These are phyloP conservation scores for Platanthera guangdongensis DNA, from an alignment of 106 monocot species.

Conservation along the genomic window DNA sequence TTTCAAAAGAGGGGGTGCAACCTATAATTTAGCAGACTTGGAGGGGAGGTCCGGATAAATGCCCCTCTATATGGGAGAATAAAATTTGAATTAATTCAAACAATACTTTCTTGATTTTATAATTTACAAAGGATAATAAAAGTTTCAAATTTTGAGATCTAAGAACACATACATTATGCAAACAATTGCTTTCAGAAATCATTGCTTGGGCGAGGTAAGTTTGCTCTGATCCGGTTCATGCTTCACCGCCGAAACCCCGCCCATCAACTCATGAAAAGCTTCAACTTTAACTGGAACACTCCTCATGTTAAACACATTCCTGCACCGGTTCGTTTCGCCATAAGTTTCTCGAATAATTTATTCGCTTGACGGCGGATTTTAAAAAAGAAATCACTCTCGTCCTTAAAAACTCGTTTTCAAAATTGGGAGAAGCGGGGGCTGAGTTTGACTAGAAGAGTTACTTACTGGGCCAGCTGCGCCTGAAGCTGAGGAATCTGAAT, in stretches of 20 bases:
- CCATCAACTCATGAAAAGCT: conserved; percentile 63
- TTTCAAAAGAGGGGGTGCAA: too few relatives aligned
- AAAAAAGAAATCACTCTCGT: neutral
- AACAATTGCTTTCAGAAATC: neutral
- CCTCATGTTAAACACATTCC: conserved; percentile 56
- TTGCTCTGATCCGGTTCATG: conserved; percentile 65
- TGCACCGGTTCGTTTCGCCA: conserved; percentile 13
- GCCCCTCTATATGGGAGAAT: too few relatives aligned
- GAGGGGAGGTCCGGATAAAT: too few relatives aligned
- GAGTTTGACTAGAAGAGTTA: neutral
- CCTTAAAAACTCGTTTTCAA: neutral
- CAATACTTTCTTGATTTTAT: too few relatives aligned
- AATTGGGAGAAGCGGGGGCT: too few relatives aligned
- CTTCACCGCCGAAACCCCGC: conserved; percentile 53
- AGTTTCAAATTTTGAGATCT: too few relatives aligned
- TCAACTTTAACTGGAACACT: conserved; percentile 75
- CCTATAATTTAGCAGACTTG: too few relatives aligned
- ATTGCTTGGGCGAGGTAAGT: conserved; percentile 40
- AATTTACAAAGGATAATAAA: too few relatives aligned
- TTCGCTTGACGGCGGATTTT: neutral
- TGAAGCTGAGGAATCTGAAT: conserved; percentile 60
- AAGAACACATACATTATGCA: too few relatives aligned
- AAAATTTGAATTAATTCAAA: too few relatives aligned
- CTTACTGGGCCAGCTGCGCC: conserved; percentile 35
- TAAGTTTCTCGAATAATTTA: too few relatives aligned